phyloP scores from a whole-genome alignment of 176 grass and related monocot species.

The Triticum urartu region DNA sequence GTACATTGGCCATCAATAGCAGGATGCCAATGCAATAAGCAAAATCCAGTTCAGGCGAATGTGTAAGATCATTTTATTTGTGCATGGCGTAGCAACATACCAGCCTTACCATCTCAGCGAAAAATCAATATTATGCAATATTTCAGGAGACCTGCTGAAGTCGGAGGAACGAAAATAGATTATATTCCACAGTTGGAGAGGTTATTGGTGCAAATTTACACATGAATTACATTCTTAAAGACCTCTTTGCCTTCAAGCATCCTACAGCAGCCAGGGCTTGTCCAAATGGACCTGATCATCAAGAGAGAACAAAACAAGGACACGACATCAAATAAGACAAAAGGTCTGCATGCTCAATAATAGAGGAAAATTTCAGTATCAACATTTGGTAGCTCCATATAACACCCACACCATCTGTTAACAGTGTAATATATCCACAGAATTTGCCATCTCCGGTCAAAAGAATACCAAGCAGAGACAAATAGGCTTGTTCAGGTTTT shows the following conservation, averaged over 20 bases:
- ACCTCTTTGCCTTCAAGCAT: conserved; percentile 3
- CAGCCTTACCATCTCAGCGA: not conserved
- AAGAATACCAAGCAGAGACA: not conserved
- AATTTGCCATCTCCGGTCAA: not conserved
- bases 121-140: not conserved
- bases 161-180: not conserved
- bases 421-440: not conserved
- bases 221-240: not conserved
- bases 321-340: not conserved
- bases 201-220: not conserved
- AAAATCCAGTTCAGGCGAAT: not conserved
- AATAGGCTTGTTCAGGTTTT: not conserved
- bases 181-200: not conserved
- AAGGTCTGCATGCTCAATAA: conserved; percentile 14
- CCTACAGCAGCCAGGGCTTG: not conserved
- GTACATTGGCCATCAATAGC: not conserved
- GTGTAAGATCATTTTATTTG: not conserved
- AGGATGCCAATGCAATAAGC: not conserved
- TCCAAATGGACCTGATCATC: conserved; percentile 2
- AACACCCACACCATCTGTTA: not conserved
- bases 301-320: not conserved
- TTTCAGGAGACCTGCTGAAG: not conserved
- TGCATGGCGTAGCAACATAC: not conserved
- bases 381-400: not conserved
- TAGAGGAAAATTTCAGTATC: conserved; percentile 10